These are phyloP conservation scores for Triglochin maritima DNA, from an alignment of 106 monocot species.

Conservation along the genomic window DNA sequence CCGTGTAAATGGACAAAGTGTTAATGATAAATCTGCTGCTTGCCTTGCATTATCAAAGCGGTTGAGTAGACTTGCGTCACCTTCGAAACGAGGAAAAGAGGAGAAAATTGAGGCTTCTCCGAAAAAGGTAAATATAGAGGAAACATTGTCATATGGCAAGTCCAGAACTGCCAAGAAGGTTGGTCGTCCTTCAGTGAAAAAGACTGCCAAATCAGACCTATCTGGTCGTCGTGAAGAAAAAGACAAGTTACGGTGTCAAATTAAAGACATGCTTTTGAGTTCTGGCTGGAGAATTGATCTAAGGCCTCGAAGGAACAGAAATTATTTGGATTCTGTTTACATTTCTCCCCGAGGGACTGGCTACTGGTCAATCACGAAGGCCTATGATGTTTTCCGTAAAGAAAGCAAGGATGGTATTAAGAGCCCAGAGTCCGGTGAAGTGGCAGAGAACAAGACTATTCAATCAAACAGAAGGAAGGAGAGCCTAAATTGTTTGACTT, in stretches of 20 bases:
- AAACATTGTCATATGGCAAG: too few species aligned
- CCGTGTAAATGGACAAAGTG: not conserved
- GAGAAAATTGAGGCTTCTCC: not conserved
- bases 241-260: slow-evolving; percentile 38
- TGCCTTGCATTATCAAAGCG: not conserved
- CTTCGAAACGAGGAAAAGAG: not conserved
- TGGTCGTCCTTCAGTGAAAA: not conserved
- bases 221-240: slow-evolving; percentile 22
- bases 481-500: slow-evolving; percentile 3
- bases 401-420: slow-evolving; percentile 1
- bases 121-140: not conserved
- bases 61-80: not conserved
- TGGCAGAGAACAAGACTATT: not conserved
- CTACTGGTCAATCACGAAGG: slow-evolving; percentile 83
- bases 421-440: not conserved
- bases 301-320: slow-evolving; percentile 46
- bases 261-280: slow-evolving; percentile 44
- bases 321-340: slow-evolving; percentile 57
- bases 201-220: not conserved
- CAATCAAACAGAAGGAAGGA: too few species aligned
- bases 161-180: too few species aligned
- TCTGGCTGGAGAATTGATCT: slow-evolving; percentile 79
- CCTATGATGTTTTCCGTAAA: slow-evolving; percentile 34
- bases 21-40: not conserved
- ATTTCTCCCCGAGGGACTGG: slow-evolving; percentile 46